A percentile compares a stretch with the other conserved stretches of the same genome.
phyloP scores from a whole-genome alignment of 2,329 filamentous ascomycete species.

The Sordariomycetes sp. region DNA sequence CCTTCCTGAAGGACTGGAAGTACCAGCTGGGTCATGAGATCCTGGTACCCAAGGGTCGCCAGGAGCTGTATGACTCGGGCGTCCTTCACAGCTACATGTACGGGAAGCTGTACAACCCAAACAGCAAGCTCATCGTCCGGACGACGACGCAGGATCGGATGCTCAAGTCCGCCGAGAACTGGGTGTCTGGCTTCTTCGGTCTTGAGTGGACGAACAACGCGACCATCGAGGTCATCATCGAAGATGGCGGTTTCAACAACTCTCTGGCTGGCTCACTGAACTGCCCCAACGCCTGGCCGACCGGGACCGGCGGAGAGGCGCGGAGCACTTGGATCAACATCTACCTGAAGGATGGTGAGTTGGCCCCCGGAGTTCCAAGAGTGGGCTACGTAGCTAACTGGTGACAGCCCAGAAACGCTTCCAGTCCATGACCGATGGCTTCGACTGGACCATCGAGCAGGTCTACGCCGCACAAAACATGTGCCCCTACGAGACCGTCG shows the following conservation, averaged over 20 bases:
- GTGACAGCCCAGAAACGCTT: conserved; percentile 54
- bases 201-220: conserved; percentile 62
- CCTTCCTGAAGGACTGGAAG: conserved; percentile 60
- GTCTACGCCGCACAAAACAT: conserved; percentile 61
- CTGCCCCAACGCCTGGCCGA: conserved; percentile 52
- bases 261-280: conserved; percentile 58
- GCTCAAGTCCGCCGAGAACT: conserved; percentile 70
- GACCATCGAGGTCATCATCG: conserved; percentile 64
- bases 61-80: conserved; percentile 64
- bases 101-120: conserved; percentile 59
- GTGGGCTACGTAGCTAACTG: conserved; percentile 2
- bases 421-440: conserved; percentile 39
- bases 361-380: no score
- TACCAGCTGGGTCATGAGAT: conserved; percentile 64
- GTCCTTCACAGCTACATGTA: conserved; percentile 67
- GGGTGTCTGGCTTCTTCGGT: conserved; percentile 71
- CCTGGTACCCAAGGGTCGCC: conserved; percentile 61
- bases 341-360: conserved; percentile 52
- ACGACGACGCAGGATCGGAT: conserved; percentile 72
- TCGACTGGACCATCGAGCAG: conserved; percentile 56
- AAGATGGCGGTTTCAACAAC: conserved; percentile 56
- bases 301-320: conserved; percentile 42
- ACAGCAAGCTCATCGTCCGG: conserved; percentile 62
- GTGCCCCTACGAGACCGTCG: conserved; percentile 72
- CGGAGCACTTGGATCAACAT: conserved; percentile 48